These are phyloP conservation scores for Paracoccidioides lutzii DNA, from an alignment of 2,329 filamentous ascomycete species.

Conservation along the genomic window DNA sequence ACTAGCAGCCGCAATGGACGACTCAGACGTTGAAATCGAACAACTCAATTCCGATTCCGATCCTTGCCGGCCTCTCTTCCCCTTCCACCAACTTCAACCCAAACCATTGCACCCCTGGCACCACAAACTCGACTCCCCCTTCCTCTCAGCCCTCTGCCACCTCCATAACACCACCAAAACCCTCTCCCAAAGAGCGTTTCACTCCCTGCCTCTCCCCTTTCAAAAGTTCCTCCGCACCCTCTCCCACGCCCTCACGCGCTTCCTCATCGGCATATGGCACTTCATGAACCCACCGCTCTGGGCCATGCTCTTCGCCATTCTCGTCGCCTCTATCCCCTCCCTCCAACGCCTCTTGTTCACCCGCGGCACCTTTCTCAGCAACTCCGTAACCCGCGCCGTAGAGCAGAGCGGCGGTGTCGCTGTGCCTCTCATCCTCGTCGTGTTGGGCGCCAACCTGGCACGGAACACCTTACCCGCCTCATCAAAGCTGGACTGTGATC, in stretches of 20 bases:
- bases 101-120: neutral
- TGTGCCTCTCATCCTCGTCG: slow-evolving; percentile 87
- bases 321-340: slow-evolving; percentile 74
- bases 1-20: slow-evolving; percentile 11
- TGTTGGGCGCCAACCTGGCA: slow-evolving; percentile 86
- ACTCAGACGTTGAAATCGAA: slow-evolving; percentile 11
- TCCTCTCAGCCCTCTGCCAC: slow-evolving; percentile 12
- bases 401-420: slow-evolving; percentile 78
- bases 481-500: too few species aligned
- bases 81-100: neutral
- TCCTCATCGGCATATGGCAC: slow-evolving; percentile 61
- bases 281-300: slow-evolving; percentile 98
- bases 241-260: slow-evolving; percentile 34
- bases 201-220: slow-evolving; percentile 37
- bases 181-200: slow-evolving; percentile 5
- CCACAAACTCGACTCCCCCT: slow-evolving; percentile 7
- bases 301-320: slow-evolving; percentile 86
- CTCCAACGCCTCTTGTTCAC: slow-evolving; percentile 80
- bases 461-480: slow-evolving; percentile 64
- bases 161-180: neutral
- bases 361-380: slow-evolving; percentile 78
- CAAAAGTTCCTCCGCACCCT: slow-evolving; percentile 38
- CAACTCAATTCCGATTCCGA: neutral
- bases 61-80: neutral
- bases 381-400: slow-evolving; percentile 82